Base-by-base conservation (phyloP, 179 eudicot species). In the Heliamphora pulchella region DNA sequence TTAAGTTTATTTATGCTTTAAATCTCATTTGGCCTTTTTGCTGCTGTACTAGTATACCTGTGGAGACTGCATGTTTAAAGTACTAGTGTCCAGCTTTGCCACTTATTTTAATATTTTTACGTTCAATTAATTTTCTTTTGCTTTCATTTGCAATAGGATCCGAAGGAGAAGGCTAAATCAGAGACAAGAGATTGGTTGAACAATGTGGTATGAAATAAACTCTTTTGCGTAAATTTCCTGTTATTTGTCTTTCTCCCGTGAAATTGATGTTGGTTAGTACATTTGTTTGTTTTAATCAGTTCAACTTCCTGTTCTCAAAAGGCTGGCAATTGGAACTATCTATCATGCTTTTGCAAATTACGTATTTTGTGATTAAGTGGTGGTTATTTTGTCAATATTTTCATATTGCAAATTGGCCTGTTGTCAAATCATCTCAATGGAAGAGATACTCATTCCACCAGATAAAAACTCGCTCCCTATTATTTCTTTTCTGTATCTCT, bases 161-260 rank as follows among this genome's bases (percentile, higher is more conserved):
- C 99, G 1, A 96, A 86, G 92, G 99, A 96, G 86, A 96, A 94
- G 84, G 99, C 99, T 57, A 96, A 96, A 78, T 89, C 99, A 66
- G 99, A 96, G 86, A 96, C 99, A 77, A 88, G 99, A 87, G 99
- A 96, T 81, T 96, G 99, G 99, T 76, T 96, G 81, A 96, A 96
- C 90, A 92, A 90, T 87, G 91, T 91, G 97, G 99, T 94, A 94
- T 76, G 93, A 14, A 47, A 65, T 71, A 18, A 18, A 15, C 31
- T 73, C 11, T 22, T 71, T 65, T 22, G 62, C 69, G 62, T 47
- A 17, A 53, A 46, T 50, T 78, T 69, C 55, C 3, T 59, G 48
- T 22, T 78, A 11, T 53, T 63, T n/a, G 46, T 44, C 64, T 48
- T 46, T 62, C 44, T 43, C 72, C 62, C 74, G 15, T 15, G 17